Percentiles rank a stretch among this genome's conserved stretches.
phyloP scores from a whole-genome alignment of 2,329 filamentous ascomycete genomes.

The Diaporthe sp. region DNA sequence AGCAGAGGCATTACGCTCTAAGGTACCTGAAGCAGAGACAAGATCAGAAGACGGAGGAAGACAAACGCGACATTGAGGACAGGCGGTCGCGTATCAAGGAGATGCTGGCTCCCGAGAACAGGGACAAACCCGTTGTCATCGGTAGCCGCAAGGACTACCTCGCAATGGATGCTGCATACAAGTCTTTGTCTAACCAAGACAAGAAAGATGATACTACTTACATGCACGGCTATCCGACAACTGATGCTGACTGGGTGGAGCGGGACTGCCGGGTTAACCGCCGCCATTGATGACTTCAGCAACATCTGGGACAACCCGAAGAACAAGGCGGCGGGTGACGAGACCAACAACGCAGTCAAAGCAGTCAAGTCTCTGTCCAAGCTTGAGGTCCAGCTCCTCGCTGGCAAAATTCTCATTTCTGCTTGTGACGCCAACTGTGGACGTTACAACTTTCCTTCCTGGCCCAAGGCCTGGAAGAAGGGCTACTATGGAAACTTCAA shows the following conservation, averaged over 20 bases:
- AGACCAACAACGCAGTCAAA: neutral
- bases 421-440: neutral
- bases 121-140: neutral
- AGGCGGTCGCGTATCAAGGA: neutral
- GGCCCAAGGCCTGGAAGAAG: neutral
- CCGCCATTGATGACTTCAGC: neutral
- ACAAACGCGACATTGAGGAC: neutral
- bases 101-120: neutral
- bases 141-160: neutral
- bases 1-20: neutral
- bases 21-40: neutral
- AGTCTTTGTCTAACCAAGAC: neutral
- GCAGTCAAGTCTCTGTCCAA: neutral
- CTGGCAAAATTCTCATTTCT: neutral
- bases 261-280: neutral
- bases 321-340: neutral
- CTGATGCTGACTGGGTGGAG: neutral
- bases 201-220: rapidly evolving
- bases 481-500: neutral
- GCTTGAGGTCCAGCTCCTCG: neutral
- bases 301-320: neutral
- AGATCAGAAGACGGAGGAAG: neutral
- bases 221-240: neutral
- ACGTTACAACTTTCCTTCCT: neutral
- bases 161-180: neutral